Evolutionary conservation across 768 basidiomycete genomes (phyloP).

Genomic region (Tulasnella sp.): DNA sequence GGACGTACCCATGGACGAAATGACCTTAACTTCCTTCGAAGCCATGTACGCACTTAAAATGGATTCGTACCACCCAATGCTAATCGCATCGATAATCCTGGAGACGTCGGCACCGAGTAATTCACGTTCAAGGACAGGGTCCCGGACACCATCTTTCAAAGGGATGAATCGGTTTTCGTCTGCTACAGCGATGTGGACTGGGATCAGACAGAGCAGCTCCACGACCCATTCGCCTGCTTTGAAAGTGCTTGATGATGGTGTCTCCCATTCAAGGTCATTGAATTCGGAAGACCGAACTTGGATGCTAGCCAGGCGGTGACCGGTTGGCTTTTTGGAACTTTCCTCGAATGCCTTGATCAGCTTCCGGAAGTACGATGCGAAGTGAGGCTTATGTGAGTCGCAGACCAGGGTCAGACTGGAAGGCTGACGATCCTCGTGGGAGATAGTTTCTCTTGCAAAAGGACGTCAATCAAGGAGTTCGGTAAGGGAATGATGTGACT

Average conservation of each 20-base stretch:
- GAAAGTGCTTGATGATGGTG: constrained; percentile 24
- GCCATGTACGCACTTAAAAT: constrained; percentile 53
- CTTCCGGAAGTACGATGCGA: constrained; percentile 35
- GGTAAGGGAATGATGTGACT: neutral
- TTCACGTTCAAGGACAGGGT: constrained; percentile 37
- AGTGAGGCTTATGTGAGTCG: constrained; percentile 24
- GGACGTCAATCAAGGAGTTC: neutral
- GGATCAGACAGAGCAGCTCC: constrained; percentile 48
- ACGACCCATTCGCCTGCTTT: constrained; percentile 51
- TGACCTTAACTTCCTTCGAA: constrained; percentile 50
- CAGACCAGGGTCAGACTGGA: constrained; percentile 19
- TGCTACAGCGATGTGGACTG: constrained; percentile 50
- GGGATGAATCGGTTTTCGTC: constrained; percentile 51
- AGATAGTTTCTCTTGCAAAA: neutral
- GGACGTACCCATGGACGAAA: constrained; percentile 46
- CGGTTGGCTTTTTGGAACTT: constrained; percentile 41
- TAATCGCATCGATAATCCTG: constrained; percentile 14
- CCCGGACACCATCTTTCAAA: constrained; percentile 44
- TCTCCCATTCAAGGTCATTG: constrained; percentile 13
- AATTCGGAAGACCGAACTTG: constrained; percentile 24
- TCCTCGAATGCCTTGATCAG: constrained; percentile 38
- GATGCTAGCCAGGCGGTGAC: constrained; percentile 32
- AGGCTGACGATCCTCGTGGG: neutral
- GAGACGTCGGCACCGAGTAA: constrained; percentile 41
- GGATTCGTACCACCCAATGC: constrained; percentile 55